Evolutionary conservation across 345 rosid genomes (phyloP), one percentile per base, ranked within the genome.

Genomic region (Corchorus olitorius): DNA sequence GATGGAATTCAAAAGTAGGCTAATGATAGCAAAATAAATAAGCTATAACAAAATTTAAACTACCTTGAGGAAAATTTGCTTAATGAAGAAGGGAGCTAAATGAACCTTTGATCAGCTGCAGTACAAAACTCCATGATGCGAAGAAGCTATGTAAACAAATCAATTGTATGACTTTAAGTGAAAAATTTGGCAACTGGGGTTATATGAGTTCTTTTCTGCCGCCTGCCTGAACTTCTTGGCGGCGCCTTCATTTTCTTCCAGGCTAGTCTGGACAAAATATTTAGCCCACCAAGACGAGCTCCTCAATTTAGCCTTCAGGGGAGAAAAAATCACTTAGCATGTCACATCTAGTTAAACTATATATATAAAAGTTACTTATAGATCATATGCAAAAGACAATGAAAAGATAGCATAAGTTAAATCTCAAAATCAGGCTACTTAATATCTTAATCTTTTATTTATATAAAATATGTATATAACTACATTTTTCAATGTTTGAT

Each of bases 291-390:
- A 88, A 37, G 86, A 70, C 1, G 87, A 70, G 64, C 87, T 87
- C 80, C 88, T 76, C 68, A 83, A 77, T 71, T 87, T 88, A 2
- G 88, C 88, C 89, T 88, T 69, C 84, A 72, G 34, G 65, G 73
- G 53, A 46, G 49, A 64, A 70, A 55, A 64, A 72, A 69, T 13
- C 35, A 39, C 64, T 55, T 22, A 61, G 68, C 65, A 52, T 49
- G 35, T 67, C 58, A 55, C 33, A 27, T 58, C 59, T 15, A 17
- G 4, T 54, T 35, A 2, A n/a, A 56, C 62, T 37, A 11, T n/a
- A 5, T 9, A 50, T 41, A 46, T 27, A 67, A 67, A 67, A 20
- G 16, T 22, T 46, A 46, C 55, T 48, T 4, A 27, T 39, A 3
- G 15, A 17, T 16, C 19, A 63, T 68, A 14, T 6, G 56, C 19